Evolutionary conservation across 441 rosid genomes (phyloP), one percentile per base, ranked within the genome.

Genomic region (Corymbia citriodora): DNA sequence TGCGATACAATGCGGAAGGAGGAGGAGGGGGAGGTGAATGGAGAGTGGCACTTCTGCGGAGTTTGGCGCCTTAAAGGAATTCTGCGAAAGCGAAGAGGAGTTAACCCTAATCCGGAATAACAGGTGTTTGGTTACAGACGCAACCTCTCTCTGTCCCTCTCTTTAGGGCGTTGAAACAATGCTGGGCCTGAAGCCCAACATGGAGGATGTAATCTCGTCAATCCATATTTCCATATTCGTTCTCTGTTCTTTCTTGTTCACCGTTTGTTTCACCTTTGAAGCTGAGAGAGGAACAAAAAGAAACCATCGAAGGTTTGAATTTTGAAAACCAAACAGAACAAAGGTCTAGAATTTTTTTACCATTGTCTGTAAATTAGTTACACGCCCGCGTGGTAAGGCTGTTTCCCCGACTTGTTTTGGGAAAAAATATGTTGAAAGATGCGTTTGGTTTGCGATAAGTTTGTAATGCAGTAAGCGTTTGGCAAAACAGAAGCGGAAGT

Each of bases 81-180:
- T 55, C 90, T 31, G 93, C 89, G 94, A 90, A 70, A 91, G 81
- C 88, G 93, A 91, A 92, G 93, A 90, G 92, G 93, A 90, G 92
- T 85, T 89, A 95, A 93, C 96, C 96, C 96, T 93, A 94, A 94
- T 91, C 95, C 95, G 93, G 96, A 94, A 93, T 93, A 94, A 45
- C 89, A 52, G 55, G 89, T 94, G 96, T 95, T 95, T 95, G 97
- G 97, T 91, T 93, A 94, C 96, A 89, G 92, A 93, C 88, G 88
- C 94, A 92, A 88, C 83, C n/a, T 83, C 33, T 8, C 16, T 25
- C 70, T 45, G 48, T 25, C 68, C 48, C 49, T 40, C 65, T 61
- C 52, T n/a, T 54, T 14, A 21, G 88, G 68, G 59, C 50, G 14
- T 54, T 33, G 65, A 59, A 87, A 40, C 13, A 55, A 40, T 8